Evolutionary conservation across 495 filamentous ascomycete genomes (phyloP).

Genomic region (Choiromyces venosus): DNA sequence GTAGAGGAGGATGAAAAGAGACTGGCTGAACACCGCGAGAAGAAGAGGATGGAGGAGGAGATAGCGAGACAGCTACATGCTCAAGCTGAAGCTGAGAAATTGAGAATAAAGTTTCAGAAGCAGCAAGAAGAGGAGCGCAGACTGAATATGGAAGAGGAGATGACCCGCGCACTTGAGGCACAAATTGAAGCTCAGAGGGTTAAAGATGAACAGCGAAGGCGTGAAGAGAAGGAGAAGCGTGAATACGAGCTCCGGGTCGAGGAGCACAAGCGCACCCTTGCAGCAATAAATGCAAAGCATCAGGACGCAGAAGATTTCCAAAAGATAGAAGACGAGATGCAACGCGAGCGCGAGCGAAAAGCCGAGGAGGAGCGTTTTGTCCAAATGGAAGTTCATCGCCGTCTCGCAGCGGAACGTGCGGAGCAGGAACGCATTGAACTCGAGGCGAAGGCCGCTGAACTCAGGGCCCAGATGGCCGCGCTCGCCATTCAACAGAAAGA

Average conservation of each 20-base stretch:
- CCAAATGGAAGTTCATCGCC: slow-evolving; percentile 19
- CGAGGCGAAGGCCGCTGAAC: slow-evolving; percentile 18
- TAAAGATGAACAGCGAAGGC: neutral
- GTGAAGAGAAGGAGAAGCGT: slow-evolving; percentile 1
- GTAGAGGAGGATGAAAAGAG: slow-evolving; percentile 17
- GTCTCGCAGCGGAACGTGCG: slow-evolving; percentile 15
- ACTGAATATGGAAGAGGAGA: slow-evolving; percentile 7
- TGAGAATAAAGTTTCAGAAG: slow-evolving; percentile 43
- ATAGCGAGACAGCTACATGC: neutral
- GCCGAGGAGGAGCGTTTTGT: slow-evolving; percentile 23
- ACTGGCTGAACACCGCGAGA: neutral
- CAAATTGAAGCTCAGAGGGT: slow-evolving; percentile 2
- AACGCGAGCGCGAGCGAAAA: slow-evolving; percentile 12
- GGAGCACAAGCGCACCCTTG: slow-evolving; percentile 2
- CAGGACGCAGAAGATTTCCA: neutral
- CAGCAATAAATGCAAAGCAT: neutral
- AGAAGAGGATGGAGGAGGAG: slow-evolving; percentile 11
- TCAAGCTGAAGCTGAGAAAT: slow-evolving; percentile 43
- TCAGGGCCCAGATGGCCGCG: slow-evolving; percentile 22
- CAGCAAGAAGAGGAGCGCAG: slow-evolving; percentile 34
- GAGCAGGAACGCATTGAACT: slow-evolving; percentile 15
- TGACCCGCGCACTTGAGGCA: neutral
- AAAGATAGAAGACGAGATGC: neutral
- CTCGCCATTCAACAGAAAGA: slow-evolving; percentile 12
- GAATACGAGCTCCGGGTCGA: slow-evolving; percentile 2